Evolutionary conservation across 306 rosid species (phyloP), one percentile per base, ranked within the genome.

Genomic region (Cyamopsis tetragonoloba): DNA sequence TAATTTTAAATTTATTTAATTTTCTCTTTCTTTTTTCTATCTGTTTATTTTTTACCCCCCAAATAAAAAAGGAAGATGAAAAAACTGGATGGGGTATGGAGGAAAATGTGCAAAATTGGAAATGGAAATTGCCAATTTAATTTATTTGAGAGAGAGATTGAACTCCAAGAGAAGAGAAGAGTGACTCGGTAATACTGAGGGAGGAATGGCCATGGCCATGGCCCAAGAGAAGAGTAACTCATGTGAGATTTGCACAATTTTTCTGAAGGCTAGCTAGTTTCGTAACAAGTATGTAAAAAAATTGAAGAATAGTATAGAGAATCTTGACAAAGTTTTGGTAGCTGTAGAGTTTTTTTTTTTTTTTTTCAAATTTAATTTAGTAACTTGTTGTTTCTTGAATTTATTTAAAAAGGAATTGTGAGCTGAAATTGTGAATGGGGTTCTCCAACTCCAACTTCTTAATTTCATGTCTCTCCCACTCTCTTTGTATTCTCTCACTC

Each of bases 271-370:
- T 54, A 58, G 74, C 15, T 54, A 58, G 12, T 64, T 60, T 69
- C 35, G 58, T 18, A 11, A n/a, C 9, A 38, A 20, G 0, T 54
- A 55, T 41, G 66, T 20, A 70, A 64, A 26, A 53, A 51, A 60
- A 5, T 18, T 4, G 15, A 24, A 18, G 15, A 43, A 5, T 35
- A 44, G 61, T 13, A 35, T 56, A 68, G 30, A 53, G 27, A 44
- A 38, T 66, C 65, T 51, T 54, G 43, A 61, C 61, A 67, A 75
- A 71, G 17, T 81, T 80, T 81, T 81, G 77, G 66, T 62, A 72
- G 74, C 58, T 14, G 15, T 37, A 70, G 57, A 39, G 14, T 30
- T 24, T 68, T 14, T 24, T 24, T 18, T 31, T 7, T 4, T 8
- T 51, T 11, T 18, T 5, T n/a, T n/a, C n/a, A 2, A 6, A 2